These are phyloP conservation scores for Xylariaceae sp. DNA, from an alignment of 2,329 filamentous ascomycete species.

Conservation along the genomic window DNA sequence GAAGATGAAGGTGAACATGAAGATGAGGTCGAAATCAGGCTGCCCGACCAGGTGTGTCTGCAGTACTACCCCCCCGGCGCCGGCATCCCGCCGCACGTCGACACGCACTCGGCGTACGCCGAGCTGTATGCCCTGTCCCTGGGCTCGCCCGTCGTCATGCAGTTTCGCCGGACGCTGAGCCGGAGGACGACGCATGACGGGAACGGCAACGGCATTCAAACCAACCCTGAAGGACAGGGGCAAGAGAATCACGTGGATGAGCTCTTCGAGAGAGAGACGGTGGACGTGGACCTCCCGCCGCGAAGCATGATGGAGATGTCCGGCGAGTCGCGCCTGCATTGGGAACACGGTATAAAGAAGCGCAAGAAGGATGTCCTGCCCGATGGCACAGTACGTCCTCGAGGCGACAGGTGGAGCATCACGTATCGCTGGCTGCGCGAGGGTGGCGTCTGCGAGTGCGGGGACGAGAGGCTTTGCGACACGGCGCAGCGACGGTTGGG, in stretches of 20 bases:
- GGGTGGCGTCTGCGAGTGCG: constrained; percentile 44
- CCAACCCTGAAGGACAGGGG: no score
- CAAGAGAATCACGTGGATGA: neutral
- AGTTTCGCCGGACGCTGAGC: constrained; percentile 20
- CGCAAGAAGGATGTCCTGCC: constrained; percentile 45
- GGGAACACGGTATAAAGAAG: constrained; percentile 51
- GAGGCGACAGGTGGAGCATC: constrained; percentile 47
- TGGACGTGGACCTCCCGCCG: constrained; percentile 41
- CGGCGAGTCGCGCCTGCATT: constrained; percentile 46
- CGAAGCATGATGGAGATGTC: constrained; percentile 48
- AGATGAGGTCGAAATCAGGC: neutral
- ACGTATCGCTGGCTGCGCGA: constrained; percentile 49
- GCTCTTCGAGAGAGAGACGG: neutral
- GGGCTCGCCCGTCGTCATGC: constrained; percentile 22
- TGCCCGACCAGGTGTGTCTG: constrained; percentile 52
- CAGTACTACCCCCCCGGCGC: constrained; percentile 56
- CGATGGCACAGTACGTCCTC: constrained; percentile 40
- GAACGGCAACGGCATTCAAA: no score
- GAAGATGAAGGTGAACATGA: neutral
- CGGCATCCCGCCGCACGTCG: constrained; percentile 57
- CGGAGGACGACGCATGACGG: no score
- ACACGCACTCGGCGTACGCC: constrained; percentile 46
- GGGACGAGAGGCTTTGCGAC: constrained; percentile 45
- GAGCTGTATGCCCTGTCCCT: constrained; percentile 26
- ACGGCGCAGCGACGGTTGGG: constrained; percentile 42